Percentiles rank a stretch among this genome's conserved stretches.
Conservation (phyloP, 2,329 filamentous ascomycete species). For the Ceratocystis cacaofunesta region DNA sequence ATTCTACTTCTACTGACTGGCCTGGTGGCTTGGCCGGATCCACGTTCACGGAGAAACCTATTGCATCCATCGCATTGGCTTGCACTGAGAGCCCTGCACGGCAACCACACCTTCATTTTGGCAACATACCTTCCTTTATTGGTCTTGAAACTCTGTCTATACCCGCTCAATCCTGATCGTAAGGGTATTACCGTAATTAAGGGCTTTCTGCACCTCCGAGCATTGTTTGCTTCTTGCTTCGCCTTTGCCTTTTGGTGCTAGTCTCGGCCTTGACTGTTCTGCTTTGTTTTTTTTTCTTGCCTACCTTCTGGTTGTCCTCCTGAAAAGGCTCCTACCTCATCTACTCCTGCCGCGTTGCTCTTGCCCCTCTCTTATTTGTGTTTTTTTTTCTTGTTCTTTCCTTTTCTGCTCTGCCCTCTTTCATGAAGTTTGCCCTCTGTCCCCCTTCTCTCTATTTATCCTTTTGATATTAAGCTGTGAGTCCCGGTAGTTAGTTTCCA, state of each 20-base stretch:
- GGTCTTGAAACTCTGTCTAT: background rate
- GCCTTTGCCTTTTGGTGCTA: background rate
- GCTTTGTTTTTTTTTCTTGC: constrained; percentile 3
- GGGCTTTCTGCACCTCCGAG: background rate
- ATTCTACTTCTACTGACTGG: background rate
- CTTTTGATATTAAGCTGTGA: background rate
- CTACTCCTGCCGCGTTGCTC: background rate
- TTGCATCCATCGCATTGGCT: background rate
- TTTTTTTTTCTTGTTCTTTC: constrained; percentile 1
- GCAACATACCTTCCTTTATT: background rate
- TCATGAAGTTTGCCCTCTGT: too few species aligned
- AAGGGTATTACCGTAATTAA: background rate
- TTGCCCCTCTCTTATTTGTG: constrained; percentile 11
- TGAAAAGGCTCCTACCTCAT: background rate
- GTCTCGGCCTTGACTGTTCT: background rate
- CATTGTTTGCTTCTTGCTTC: background rate
- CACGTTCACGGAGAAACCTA: background rate
- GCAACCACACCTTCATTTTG: background rate
- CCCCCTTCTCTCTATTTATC: background rate
- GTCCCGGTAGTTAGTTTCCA: too few species aligned
- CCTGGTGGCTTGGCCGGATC: background rate
- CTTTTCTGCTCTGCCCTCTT: background rate
- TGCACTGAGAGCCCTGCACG: background rate
- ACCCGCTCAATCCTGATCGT: background rate
- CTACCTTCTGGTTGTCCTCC: background rate